These are phyloP conservation scores for Eucalyptus tenuipes DNA, from an alignment of 345 rosid genomes.

Conservation along the genomic window DNA sequence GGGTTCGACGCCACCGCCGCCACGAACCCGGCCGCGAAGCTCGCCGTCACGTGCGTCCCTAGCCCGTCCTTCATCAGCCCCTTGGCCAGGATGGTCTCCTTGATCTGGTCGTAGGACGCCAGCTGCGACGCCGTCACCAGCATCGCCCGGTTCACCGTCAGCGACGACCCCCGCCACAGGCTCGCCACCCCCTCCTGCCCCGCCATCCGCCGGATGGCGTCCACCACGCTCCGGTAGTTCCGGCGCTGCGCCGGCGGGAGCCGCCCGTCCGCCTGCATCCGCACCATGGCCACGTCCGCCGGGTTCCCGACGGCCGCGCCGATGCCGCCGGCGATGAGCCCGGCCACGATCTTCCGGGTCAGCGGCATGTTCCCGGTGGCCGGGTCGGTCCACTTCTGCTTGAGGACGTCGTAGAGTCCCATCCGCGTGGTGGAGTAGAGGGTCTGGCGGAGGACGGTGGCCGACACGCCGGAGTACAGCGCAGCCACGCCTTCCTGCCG, in stretches of 20 bases:
- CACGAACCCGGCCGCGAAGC: conserved; percentile 80
- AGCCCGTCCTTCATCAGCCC: conserved; percentile 53
- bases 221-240: conserved; percentile 67
- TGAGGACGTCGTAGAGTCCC: conserved; percentile 73
- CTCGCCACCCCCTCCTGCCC: conserved; percentile 65
- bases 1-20: conserved; percentile 75
- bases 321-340: conserved; percentile 64
- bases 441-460: conserved; percentile 79
- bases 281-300: conserved; percentile 87
- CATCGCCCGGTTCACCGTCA: conserved; percentile 85
- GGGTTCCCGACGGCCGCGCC: conserved; percentile 89
- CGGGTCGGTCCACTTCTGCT: conserved; percentile 66
- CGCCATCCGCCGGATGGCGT: conserved; percentile 59
- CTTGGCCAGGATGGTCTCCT: conserved; percentile 46
- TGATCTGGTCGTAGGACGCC: conserved; percentile 73
- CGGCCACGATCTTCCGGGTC: conserved; percentile 38
- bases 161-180: conserved; percentile 77
- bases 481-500: conserved; percentile 57
- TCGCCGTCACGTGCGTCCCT: conserved; percentile 66
- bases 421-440: conserved; percentile 82
- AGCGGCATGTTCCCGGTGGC: conserved; percentile 43
- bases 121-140: conserved; percentile 78
- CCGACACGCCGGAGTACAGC: conserved; percentile 73
- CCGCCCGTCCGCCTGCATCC: conserved; percentile 92
- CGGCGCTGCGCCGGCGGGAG: conserved; percentile 52